Conservation (phyloP, 768 basidiomycete species). For the Suillus paluster region DNA sequence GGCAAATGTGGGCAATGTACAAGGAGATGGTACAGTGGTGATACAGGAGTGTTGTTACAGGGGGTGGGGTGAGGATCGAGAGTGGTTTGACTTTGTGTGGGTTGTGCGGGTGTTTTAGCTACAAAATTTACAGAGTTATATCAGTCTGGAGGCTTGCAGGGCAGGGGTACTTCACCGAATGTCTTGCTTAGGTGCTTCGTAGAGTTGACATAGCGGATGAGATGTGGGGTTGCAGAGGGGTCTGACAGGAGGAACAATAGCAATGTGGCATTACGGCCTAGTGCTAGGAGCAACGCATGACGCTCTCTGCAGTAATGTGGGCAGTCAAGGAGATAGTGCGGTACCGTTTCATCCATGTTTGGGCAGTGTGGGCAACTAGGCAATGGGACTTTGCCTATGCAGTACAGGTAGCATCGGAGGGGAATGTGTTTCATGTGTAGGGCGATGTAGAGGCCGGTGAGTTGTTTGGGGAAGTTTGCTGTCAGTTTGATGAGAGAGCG, state of each 20-base stretch:
- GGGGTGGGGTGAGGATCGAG: not conserved
- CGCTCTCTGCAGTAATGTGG: constrained; percentile 15
- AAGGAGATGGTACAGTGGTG: not conserved
- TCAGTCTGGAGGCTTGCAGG: not conserved
- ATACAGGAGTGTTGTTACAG: not conserved
- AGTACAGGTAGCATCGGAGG: constrained; percentile 29
- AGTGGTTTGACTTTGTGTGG: not conserved
- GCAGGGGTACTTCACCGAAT: constrained; percentile 2
- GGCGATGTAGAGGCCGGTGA: too few species aligned
- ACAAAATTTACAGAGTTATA: not conserved
- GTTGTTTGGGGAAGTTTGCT: too few species aligned
- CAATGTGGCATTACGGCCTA: constrained; percentile 1
- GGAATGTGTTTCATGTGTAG: too few species aligned
- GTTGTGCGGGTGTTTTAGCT: not conserved
- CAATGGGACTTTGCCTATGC: constrained; percentile 25
- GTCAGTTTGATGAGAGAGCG: too few species aligned
- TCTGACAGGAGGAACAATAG: constrained; percentile 10
- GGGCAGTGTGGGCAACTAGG: constrained; percentile 33
- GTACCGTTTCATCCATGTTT: constrained; percentile 26
- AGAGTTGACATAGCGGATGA: constrained; percentile 11
- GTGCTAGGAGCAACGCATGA: not conserved
- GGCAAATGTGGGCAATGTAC: not conserved
- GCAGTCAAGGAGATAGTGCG: constrained; percentile 37
- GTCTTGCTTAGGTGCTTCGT: constrained; percentile 1
- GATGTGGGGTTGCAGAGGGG: constrained; percentile 1